phyloP scores from a whole-genome alignment of 495 filamentous ascomycete species.

The Penicillium coffeae region DNA sequence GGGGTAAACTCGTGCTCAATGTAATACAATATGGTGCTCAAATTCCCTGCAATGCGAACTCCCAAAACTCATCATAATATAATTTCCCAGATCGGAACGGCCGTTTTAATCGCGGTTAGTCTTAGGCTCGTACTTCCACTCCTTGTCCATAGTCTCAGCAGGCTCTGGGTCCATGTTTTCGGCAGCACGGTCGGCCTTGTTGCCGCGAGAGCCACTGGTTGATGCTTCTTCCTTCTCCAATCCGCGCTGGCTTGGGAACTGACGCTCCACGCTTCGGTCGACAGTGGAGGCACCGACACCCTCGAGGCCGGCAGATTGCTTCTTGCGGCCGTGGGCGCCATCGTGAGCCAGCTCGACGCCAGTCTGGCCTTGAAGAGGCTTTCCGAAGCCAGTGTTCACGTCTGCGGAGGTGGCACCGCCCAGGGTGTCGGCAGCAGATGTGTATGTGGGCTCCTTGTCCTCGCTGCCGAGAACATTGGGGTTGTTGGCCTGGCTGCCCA shows the following conservation, averaged over 20 bases:
- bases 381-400: slow-evolving; percentile 57
- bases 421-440: slow-evolving; percentile 51
- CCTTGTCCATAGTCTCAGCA: slow-evolving; percentile 45
- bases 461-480: slow-evolving; percentile 33
- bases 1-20: too few relatives aligned
- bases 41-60: background rate
- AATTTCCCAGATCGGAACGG: too few relatives aligned
- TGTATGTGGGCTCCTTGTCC: slow-evolving; percentile 39
- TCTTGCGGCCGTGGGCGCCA: slow-evolving; percentile 50
- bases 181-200: slow-evolving; percentile 33
- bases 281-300: slow-evolving; percentile 45
- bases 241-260: slow-evolving; percentile 26
- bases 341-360: slow-evolving; percentile 54
- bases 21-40: too few relatives aligned
- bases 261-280: slow-evolving; percentile 22
- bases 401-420: slow-evolving; percentile 60
- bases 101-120: slow-evolving; percentile 25
- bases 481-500: slow-evolving; percentile 46
- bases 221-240: slow-evolving; percentile 26
- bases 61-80: slow-evolving; percentile 3
- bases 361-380: slow-evolving; percentile 60
- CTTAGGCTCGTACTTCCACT: slow-evolving; percentile 37
- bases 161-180: slow-evolving; percentile 42
- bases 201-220: slow-evolving; percentile 15
- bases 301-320: slow-evolving; percentile 49